Evolutionary conservation across 2,329 filamentous ascomycete genomes (phyloP).

Genomic region (Pyrenophora seminiperda): DNA sequence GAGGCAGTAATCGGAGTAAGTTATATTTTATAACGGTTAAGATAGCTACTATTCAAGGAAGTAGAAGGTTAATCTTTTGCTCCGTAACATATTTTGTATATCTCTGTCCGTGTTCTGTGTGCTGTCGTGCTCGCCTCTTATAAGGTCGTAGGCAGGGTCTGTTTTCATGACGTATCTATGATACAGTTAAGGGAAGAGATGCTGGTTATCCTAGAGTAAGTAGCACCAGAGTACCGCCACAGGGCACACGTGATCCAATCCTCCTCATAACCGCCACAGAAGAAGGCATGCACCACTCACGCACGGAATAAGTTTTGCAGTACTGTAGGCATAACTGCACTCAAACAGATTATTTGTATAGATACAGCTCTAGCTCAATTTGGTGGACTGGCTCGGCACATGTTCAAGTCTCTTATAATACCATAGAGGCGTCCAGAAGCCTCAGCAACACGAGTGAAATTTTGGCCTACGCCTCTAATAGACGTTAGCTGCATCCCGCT

Average conservation of each 20-base stretch:
- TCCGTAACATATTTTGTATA: neutral
- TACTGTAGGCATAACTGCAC: no score
- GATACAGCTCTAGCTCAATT: neutral
- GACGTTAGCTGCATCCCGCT: constrained; percentile 10
- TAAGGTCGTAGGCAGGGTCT: no score
- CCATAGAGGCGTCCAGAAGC: constrained; percentile 7
- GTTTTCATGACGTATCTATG: no score
- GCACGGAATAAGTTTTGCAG: no score
- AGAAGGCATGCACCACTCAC: neutral
- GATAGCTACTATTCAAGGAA: no score
- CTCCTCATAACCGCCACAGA: neutral
- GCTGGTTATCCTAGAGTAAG: no score
- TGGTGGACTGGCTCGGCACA: neutral
- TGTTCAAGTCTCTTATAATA: constrained; percentile 8
- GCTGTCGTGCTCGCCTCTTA: no score
- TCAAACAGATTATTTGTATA: constrained; percentile 1
- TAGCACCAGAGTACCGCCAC: no score
- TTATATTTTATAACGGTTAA: no score
- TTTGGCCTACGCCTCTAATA: constrained; percentile 11
- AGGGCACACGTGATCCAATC: no score
- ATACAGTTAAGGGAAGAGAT: no score
- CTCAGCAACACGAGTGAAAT: constrained; percentile 12
- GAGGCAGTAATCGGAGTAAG: neutral
- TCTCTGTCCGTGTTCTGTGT: no score
- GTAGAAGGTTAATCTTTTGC: neutral